Evolutionary conservation across 2,329 filamentous ascomycete genomes (phyloP).

Genomic region (Coniochaeta sp.): DNA sequence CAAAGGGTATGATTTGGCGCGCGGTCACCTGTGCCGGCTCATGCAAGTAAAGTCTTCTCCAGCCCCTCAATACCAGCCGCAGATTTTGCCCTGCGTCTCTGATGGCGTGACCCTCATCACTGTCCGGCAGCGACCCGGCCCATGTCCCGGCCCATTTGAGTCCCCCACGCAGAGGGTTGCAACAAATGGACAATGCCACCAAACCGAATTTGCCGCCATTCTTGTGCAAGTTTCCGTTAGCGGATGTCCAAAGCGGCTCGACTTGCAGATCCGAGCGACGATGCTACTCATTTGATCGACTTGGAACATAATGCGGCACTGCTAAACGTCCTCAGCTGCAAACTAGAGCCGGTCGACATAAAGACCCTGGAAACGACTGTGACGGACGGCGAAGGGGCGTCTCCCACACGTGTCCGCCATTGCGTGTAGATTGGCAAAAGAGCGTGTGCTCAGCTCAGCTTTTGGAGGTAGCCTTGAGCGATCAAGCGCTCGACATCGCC

Average conservation of each 20-base stretch:
- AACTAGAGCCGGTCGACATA: not conserved
- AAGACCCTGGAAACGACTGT: not conserved
- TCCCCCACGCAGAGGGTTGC: not conserved
- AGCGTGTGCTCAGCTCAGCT: conserved; percentile 58
- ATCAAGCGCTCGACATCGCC: conserved; percentile 94
- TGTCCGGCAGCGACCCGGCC: not conserved
- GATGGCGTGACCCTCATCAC: not conserved
- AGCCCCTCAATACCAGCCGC: not conserved
- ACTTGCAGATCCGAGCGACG: not conserved
- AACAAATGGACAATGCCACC: not conserved
- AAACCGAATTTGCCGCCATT: conserved; percentile 12
- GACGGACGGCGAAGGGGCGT: too few relatives aligned
- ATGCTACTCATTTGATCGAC: not conserved
- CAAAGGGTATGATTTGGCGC: not conserved
- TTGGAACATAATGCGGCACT: not conserved
- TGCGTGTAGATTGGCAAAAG: not conserved
- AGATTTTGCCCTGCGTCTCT: not conserved
- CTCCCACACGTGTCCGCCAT: too few relatives aligned
- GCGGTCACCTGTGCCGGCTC: not conserved
- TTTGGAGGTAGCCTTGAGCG: conserved; percentile 88
- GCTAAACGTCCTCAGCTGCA: not conserved
- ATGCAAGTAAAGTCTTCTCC: not conserved
- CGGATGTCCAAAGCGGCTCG: not conserved
- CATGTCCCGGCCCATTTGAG: not conserved
- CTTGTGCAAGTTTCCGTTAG: conserved; percentile 14